Evolutionary conservation across 148 eudicot genomes (phyloP), one percentile per base, ranked within the genome.

Genomic region (Salicornia ramosissima): DNA sequence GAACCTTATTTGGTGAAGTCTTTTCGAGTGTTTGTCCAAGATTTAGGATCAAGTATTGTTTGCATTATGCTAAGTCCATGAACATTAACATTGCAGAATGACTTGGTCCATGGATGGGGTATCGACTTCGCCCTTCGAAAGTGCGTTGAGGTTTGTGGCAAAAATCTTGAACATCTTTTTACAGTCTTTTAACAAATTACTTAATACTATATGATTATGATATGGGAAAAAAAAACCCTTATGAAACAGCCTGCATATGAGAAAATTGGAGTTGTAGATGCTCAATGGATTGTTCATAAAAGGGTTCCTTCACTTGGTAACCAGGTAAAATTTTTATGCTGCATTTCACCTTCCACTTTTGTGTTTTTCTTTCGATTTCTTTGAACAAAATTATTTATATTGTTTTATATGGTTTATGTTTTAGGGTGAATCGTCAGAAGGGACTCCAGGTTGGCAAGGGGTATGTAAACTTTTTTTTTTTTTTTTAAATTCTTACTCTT

Each of bases 71-170:
- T 10, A 36, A 28, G 30, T 72, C 18, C 26, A 1, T 31, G 54
- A 24, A 2, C 30, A 64, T 19, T 49, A 56, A 16, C 57, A 54
- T 70, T 80, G 82, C 81, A 93, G 98, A 93, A 93, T 71, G 98
- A 93, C 79, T 76, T 93, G 84, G 87, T 93, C 71, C 98, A 93
- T 78, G 98, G 98, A 78, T 93, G 98, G 98, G 98, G 98, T 73
- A 86, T 93, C 4, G 98, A 93, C 77, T 88, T 90, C 68, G 89
- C 87, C 53, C 89, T 93, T 42, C 84, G 73, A 77, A 85, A 70
- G 74, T 93, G 98, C 69, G 92, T 84, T 14, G 86, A 93, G 96
- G 98, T 93, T 40, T 73, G 85, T 63, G 26, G 22, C 59, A 11
- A 24, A n/a, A 64, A 57, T 22, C 67, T 33, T 68, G 6, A 18